Base-by-base conservation (phyloP, 208 protist genomes). In the Trypanosomatidae sp. region DNA sequence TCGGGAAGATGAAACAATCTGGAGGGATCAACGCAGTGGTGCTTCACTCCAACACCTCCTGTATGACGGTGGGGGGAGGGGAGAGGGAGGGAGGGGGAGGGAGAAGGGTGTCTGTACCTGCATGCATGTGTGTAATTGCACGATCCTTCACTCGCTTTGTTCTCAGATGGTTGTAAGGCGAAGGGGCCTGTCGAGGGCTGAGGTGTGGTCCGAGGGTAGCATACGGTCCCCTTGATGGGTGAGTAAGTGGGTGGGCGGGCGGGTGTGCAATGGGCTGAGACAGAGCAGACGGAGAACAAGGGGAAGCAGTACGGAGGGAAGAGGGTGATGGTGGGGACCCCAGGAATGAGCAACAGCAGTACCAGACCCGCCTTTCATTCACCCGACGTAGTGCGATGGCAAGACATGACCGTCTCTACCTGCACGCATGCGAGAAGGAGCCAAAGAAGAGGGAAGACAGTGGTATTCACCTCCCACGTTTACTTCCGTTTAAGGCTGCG, bases 21-120 rank as follows among this genome's bases (percentile, higher is more conserved):
- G 60, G 17, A 1, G 0, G 19, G 39, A 25, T 2, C 9, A 10
- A n/a, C 12, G 59, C 33, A 22, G 59, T 46, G 59, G 59, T 47
- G 39, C 36, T 7, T 41, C 39, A 17, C 8, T 7, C 15, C 9
- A 25, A 6, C 22, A 3, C 9, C 60, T n/a, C 36, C 56, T 62
- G 56, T 62, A 8, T 19, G 56, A 41, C 10, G 28, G 33, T 59
- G 55, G n/a, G 7, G 55, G n/a, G 1, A 36, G 33, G 3, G 56
- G 7, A 39, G 28, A 4, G 28, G 15, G 30, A 41, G 56, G 3
- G 30, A 41, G 33, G 10, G 5, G 17, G 5, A 43, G 30, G 3
- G 4, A n/a, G 60, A 22, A 65, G 39, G 39, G 39, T 30, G 62
- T 68, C 49, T 47, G 49, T 69, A 30, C 50, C 39, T 62, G 39